These are phyloP conservation scores for Grammothele lineata DNA, from an alignment of 768 basidiomycete genomes.

Conservation along the genomic window DNA sequence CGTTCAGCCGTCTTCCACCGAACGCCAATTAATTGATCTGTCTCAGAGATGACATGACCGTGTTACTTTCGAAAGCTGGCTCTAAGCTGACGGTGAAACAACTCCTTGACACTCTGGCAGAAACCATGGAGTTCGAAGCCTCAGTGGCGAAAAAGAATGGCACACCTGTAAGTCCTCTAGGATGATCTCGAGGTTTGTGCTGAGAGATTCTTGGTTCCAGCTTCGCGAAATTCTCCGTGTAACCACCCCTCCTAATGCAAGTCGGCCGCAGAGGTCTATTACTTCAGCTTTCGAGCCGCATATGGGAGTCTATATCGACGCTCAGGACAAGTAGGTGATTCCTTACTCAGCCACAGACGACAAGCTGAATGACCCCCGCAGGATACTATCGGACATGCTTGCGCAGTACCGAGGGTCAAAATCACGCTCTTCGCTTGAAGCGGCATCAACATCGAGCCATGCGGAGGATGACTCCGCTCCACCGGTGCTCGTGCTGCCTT, in stretches of 20 bases:
- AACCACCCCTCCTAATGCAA: slow-evolving; percentile 44
- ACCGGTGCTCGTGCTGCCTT: slow-evolving; percentile 73
- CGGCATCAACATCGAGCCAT: slow-evolving; percentile 33
- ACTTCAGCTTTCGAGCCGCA: slow-evolving; percentile 91
- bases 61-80: slow-evolving; percentile 74
- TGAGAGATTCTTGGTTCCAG: slow-evolving; percentile 30
- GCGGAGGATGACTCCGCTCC: slow-evolving; percentile 42
- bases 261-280: slow-evolving; percentile 59
- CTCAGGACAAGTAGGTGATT: slow-evolving; percentile 80
- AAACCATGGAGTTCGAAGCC: slow-evolving; percentile 84
- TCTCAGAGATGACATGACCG: slow-evolving; percentile 76
- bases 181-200: background rate
- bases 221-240: slow-evolving; percentile 60
- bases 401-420: slow-evolving; percentile 66
- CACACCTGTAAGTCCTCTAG: slow-evolving; percentile 56
- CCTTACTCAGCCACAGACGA: slow-evolving; percentile 1
- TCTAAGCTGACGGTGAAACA: slow-evolving; percentile 69
- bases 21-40: background rate
- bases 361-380: slow-evolving; percentile 25
- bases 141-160: slow-evolving; percentile 81
- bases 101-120: slow-evolving; percentile 82
- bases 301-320: slow-evolving; percentile 90
- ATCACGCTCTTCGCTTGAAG: slow-evolving; percentile 67
- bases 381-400: slow-evolving; percentile 88
- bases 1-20: background rate